phyloP scores from a whole-genome alignment of 1,284 basidiomycete species.

The Takashimella tepidaria region DNA sequence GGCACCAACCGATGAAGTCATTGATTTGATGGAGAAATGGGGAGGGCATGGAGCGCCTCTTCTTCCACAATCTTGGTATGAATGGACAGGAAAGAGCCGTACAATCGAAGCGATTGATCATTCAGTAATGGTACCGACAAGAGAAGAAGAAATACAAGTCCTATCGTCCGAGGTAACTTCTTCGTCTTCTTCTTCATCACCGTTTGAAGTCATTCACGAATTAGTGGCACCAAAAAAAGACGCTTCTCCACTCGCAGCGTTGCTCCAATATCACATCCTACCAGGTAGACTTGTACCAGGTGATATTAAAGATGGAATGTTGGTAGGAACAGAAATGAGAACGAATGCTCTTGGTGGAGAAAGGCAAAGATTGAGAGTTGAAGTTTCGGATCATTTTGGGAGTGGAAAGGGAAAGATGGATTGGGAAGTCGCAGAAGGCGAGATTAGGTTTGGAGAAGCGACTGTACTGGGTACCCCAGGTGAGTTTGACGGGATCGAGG shows the following conservation, averaged over 20 bases:
- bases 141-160: neutral
- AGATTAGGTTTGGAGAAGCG: conserved; percentile 78
- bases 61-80: conserved; percentile 7
- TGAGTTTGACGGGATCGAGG: conserved; percentile 53
- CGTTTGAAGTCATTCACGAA: conserved; percentile 9
- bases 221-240: conserved; percentile 11
- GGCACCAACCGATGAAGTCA: conserved; percentile 81
- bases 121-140: neutral
- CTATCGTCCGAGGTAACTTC: neutral
- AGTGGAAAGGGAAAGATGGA: conserved; percentile 41
- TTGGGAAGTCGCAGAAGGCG: conserved; percentile 49
- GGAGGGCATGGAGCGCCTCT: conserved; percentile 24
- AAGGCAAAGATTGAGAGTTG: conserved; percentile 68
- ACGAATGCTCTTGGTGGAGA: conserved; percentile 62
- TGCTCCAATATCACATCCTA: conserved; percentile 72
- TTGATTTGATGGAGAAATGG: conserved; percentile 48
- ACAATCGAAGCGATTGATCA: neutral
- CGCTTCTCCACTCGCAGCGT: conserved; percentile 32
- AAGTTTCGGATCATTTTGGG: conserved; percentile 54
- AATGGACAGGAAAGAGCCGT: neutral
- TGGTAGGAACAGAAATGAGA: conserved; percentile 71
- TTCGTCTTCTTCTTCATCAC: too few relatives aligned
- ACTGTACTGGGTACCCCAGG: conserved; percentile 70
- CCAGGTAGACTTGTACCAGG: conserved; percentile 65
- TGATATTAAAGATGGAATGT: conserved; percentile 65